phyloP scores from a whole-genome alignment of 2,329 filamentous ascomycete genomes.

The Trichocomaceae sp. region DNA sequence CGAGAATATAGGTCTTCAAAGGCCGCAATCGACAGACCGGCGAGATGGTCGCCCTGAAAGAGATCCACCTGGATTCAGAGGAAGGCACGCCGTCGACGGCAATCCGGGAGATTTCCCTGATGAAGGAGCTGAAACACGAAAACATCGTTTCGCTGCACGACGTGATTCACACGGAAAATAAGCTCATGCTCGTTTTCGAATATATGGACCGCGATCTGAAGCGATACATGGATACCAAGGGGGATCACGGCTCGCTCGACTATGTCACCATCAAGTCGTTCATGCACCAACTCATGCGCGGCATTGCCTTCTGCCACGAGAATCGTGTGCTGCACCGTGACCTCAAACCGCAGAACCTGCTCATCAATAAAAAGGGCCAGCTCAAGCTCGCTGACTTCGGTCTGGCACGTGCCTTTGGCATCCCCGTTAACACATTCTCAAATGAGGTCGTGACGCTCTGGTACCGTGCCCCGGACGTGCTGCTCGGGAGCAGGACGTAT shows the following conservation, averaged over 20 bases:
- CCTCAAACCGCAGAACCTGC: slow-evolving; percentile 89
- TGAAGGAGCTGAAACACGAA: slow-evolving; percentile 99
- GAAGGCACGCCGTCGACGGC: slow-evolving; percentile 96
- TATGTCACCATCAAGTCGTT: slow-evolving; percentile 93
- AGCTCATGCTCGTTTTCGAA: slow-evolving; percentile 98
- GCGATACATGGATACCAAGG: slow-evolving; percentile 94
- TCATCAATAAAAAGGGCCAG: slow-evolving; percentile 86
- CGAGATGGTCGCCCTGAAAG: slow-evolving; percentile 92
- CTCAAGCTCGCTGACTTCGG: slow-evolving; percentile 94
- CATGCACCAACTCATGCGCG: slow-evolving; percentile 94
- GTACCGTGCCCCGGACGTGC: slow-evolving; percentile 94
- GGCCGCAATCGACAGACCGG: slow-evolving; percentile 95
- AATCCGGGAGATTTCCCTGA: slow-evolving; percentile 95
- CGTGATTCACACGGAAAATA: slow-evolving; percentile 99
- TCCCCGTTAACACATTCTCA: slow-evolving; percentile 95
- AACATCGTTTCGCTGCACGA: slow-evolving; percentile 97
- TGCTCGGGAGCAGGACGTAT: slow-evolving; percentile 89
- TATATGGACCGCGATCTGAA: slow-evolving; percentile 98
- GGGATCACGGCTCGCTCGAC: slow-evolving; percentile 82
- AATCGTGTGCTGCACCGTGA: slow-evolving; percentile 94
- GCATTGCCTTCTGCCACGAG: slow-evolving; percentile 96
- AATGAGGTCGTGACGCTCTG: slow-evolving; percentile 97
- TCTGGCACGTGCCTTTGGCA: slow-evolving; percentile 87
- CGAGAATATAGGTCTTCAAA: slow-evolving; percentile 74
- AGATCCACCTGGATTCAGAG: slow-evolving; percentile 97